A percentile compares a stretch with the other conserved stretches of the same genome.
phyloP scores from a whole-genome alignment of 805 yeast species.

The Brettanomyces naardenensis region DNA sequence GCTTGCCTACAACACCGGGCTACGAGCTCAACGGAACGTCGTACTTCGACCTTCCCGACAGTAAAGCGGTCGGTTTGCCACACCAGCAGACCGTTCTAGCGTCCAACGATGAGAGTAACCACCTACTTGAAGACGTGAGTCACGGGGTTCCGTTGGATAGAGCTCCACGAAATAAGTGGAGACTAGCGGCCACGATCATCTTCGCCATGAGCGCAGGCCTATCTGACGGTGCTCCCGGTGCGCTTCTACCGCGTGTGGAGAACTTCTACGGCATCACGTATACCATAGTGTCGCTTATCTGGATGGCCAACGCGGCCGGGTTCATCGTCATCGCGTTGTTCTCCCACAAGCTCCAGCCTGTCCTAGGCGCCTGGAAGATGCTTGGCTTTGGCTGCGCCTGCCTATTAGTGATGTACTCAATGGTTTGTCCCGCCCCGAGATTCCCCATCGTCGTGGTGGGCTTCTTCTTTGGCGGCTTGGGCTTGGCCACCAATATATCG shows the following conservation, averaged over 20 bases:
- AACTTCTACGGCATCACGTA: conserved; percentile 38
- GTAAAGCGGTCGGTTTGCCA: conserved; percentile 3
- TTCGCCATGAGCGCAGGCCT: conserved; percentile 39
- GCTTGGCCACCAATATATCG: conserved; percentile 40
- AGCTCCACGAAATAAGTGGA: conserved; percentile 36
- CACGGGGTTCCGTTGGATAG: conserved; percentile 31
- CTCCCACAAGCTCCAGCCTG: conserved; percentile 35
- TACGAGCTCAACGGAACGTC: conserved; percentile 22
- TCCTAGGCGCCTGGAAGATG: conserved; percentile 34
- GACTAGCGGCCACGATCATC: conserved; percentile 32
- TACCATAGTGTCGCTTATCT: conserved; percentile 47
- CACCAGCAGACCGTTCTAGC: conserved; percentile 7
- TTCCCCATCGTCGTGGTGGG: conserved; percentile 43
- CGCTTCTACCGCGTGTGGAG: conserved; percentile 49
- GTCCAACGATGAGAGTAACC: not conserved
- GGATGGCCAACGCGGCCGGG: conserved; percentile 54
- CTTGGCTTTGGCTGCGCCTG: conserved; percentile 30
- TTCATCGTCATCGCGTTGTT: conserved; percentile 41
- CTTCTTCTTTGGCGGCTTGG: conserved; percentile 52
- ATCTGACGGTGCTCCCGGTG: conserved; percentile 54
- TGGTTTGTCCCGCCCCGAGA: conserved; percentile 39
- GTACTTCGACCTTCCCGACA: conserved; percentile 13
- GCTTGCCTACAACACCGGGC: conserved; percentile 35
- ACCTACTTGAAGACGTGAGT: conserved; percentile 4
- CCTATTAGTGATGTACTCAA: conserved; percentile 33